These are phyloP conservation scores for Penicillium corylophilum DNA, from an alignment of 2,329 filamentous ascomycete genomes.

Conservation along the genomic window DNA sequence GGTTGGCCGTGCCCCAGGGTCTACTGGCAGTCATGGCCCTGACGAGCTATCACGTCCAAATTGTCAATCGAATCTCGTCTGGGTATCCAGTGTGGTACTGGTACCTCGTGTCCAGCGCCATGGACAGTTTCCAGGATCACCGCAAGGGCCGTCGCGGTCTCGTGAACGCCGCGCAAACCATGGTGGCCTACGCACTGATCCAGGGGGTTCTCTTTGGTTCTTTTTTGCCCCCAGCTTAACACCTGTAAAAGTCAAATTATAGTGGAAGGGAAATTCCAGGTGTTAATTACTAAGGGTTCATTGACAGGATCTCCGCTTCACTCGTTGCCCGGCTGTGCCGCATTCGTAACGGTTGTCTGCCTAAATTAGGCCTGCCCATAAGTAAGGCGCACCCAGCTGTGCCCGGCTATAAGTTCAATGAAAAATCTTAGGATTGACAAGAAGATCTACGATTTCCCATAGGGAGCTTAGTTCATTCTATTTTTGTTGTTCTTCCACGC, in stretches of 20 bases:
- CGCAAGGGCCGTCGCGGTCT: constrained; percentile 21
- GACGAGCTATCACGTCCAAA: constrained; percentile 87
- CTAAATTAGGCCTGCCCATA: constrained; percentile 11
- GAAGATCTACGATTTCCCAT: background rate
- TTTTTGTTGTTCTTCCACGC: constrained; percentile 3
- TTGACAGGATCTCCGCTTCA: constrained; percentile 5
- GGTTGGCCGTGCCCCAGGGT: constrained; percentile 70
- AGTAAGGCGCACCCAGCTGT: constrained; percentile 3
- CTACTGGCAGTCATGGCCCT: constrained; percentile 69
- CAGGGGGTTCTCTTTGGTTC: constrained; percentile 83
- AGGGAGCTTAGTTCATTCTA: constrained; percentile 2
- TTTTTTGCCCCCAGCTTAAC: constrained; percentile 79
- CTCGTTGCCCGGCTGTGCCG: constrained; percentile 2
- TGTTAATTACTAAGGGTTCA: background rate
- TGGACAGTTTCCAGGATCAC: constrained; percentile 20
- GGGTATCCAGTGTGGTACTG: constrained; percentile 89
- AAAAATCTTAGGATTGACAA: background rate
- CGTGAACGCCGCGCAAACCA: constrained; percentile 58
- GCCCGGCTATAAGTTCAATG: background rate
- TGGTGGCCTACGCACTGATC: constrained; percentile 78
- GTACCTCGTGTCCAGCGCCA: constrained; percentile 60
- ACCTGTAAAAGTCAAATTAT: background rate
- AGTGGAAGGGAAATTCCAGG: background rate
- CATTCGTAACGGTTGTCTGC: constrained; percentile 23
- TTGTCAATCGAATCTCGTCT: constrained; percentile 84